Percentiles rank a stretch among this genome's conserved stretches.
Conservation (phyloP, 2,329 filamentous ascomycete species). For the Daldinia sp. region DNA sequence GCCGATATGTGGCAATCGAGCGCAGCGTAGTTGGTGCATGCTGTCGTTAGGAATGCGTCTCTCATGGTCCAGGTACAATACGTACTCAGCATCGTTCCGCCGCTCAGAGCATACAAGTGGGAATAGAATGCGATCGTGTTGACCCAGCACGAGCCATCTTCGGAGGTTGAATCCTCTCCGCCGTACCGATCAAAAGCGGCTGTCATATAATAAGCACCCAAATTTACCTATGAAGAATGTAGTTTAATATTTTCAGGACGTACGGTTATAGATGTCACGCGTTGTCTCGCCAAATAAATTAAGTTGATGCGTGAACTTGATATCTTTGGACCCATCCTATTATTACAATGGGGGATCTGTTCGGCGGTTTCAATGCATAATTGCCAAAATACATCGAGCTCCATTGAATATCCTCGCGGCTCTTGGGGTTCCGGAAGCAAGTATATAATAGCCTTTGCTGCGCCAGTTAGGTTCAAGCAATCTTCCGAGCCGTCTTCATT, state of each 20-base stretch:
- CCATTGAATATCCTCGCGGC: background rate
- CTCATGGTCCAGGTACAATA: too few relatives aligned
- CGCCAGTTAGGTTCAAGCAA: background rate
- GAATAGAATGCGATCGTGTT: too few relatives aligned
- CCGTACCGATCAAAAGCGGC: too few relatives aligned
- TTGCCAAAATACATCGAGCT: background rate
- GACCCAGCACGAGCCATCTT: too few relatives aligned
- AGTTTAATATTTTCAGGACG: background rate
- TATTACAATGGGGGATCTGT: background rate
- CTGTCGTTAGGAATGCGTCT: background rate
- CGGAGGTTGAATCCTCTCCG: too few relatives aligned
- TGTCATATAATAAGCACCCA: too few relatives aligned
- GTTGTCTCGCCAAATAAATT: background rate
- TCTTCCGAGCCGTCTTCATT: background rate
- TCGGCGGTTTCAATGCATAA: background rate
- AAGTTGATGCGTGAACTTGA: background rate
- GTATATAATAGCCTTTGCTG: background rate
- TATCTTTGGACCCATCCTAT: background rate
- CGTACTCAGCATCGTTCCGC: too few relatives aligned
- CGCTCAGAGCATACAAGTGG: too few relatives aligned
- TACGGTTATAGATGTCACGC: background rate
- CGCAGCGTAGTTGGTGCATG: background rate
- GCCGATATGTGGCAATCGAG: background rate
- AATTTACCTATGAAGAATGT: too few relatives aligned
- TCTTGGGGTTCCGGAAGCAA: background rate